These are phyloP conservation scores for Colletotrichum sp. DNA, from an alignment of 2,329 filamentous ascomycete genomes.

Conservation along the genomic window DNA sequence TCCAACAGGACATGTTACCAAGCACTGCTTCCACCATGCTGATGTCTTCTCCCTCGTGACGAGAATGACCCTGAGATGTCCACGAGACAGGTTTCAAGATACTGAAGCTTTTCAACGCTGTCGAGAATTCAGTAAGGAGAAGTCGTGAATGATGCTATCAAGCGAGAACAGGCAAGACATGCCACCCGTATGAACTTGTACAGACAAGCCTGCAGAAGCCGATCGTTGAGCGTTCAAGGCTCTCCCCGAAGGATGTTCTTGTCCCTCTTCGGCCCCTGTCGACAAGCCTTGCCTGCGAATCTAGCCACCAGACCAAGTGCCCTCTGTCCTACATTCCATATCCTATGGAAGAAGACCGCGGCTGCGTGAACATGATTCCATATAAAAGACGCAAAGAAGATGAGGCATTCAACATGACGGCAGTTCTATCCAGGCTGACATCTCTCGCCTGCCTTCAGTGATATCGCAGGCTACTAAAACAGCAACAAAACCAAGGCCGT, in stretches of 20 bases:
- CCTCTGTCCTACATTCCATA: background rate
- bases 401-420: background rate
- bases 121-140: background rate
- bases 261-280: too few species aligned
- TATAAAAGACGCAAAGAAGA: background rate
- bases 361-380: background rate
- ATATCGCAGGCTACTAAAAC: background rate
- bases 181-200: background rate
- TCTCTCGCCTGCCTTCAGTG: background rate
- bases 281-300: background rate
- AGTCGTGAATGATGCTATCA: background rate
- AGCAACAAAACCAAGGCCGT: background rate
- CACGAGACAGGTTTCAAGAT: background rate
- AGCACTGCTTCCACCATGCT: background rate
- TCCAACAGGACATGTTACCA: background rate
- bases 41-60: background rate
- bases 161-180: accelerated
- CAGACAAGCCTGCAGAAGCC: accelerated
- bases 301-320: background rate
- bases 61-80: background rate
- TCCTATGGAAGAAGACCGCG: background rate
- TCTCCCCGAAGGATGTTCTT: background rate
- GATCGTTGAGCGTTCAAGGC: background rate
- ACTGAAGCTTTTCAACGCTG: background rate
- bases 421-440: background rate